Percentiles rank a stretch among this genome's conserved stretches.
Evolutionary conservation across 768 basidiomycete genomes (phyloP).

Genomic region (Tephrocybe sp.): DNA sequence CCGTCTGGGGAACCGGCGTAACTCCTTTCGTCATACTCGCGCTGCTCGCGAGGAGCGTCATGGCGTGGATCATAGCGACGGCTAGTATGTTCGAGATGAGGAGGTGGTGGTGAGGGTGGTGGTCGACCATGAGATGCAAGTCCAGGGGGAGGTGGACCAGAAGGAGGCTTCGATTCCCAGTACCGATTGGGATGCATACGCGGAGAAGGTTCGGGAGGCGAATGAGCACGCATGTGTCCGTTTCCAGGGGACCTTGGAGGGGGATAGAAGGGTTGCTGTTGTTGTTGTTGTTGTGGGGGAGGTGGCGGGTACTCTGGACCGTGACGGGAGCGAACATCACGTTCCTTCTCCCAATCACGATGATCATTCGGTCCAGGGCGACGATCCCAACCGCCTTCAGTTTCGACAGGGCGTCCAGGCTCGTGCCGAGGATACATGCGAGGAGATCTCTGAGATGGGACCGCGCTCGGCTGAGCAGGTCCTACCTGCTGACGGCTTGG

Average conservation of each 20-base stretch:
- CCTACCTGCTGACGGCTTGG: constrained; percentile 48
- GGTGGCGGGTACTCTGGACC: constrained; percentile 39
- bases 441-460: constrained; percentile 59
- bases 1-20: constrained; percentile 52
- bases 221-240: constrained; percentile 36
- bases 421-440: constrained; percentile 55
- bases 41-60: constrained; percentile 45
- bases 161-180: constrained; percentile 63
- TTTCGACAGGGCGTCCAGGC: constrained; percentile 42
- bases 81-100: constrained; percentile 40
- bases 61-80: constrained; percentile 68
- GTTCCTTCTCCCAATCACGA: constrained; percentile 53
- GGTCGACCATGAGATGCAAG: constrained; percentile 29
- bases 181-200: constrained; percentile 50
- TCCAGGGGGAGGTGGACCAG: constrained; percentile 25
- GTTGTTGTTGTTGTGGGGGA: constrained; percentile 23
- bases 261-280: constrained; percentile 37
- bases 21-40: constrained; percentile 46
- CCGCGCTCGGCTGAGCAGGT: constrained; percentile 46
- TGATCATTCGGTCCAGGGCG: constrained; percentile 47
- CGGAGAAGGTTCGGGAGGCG: constrained; percentile 64
- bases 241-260: constrained; percentile 41
- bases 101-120: constrained; percentile 35
- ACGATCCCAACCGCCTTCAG: constrained; percentile 62
- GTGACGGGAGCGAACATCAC: constrained; percentile 43